phyloP scores from a whole-genome alignment of 768 basidiomycete species.

The Panellus pusillus region DNA sequence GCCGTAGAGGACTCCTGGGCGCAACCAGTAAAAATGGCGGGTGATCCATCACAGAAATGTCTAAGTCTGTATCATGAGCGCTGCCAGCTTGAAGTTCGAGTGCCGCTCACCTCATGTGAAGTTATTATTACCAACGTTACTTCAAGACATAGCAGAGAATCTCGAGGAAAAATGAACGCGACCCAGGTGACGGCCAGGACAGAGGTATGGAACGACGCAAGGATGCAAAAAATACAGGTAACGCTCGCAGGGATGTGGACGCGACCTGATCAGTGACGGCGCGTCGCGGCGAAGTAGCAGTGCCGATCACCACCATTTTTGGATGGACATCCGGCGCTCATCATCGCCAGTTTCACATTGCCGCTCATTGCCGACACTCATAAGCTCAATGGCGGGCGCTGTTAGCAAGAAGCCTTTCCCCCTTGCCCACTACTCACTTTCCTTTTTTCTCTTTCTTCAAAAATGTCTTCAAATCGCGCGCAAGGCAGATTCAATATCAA shows the following conservation, averaged over 20 bases:
- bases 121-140: too few relatives aligned
- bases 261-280: too few relatives aligned
- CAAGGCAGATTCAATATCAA: not conserved
- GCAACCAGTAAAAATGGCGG: not conserved
- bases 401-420: not conserved
- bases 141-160: too few relatives aligned
- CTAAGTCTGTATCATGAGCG: not conserved
- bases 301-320: not conserved
- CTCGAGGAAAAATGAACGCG: too few relatives aligned
- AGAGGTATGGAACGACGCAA: too few relatives aligned
- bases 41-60: not conserved
- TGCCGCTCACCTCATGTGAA: too few relatives aligned
- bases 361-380: slow-evolving; percentile 5
- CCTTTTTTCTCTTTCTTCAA: slow-evolving; percentile 3
- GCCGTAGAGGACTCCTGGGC: not conserved
- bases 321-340: slow-evolving; percentile 4
- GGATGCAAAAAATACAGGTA: too few relatives aligned
- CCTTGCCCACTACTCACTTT: slow-evolving; percentile 5
- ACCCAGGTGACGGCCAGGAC: too few relatives aligned
- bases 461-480: slow-evolving; percentile 8
- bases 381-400: not conserved
- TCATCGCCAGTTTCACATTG: not conserved
- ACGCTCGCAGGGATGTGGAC: too few relatives aligned
- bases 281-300: too few relatives aligned
- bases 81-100: not conserved